Evolutionary conservation across 495 filamentous ascomycete genomes (phyloP).

Genomic region (Lepraria neglecta): DNA sequence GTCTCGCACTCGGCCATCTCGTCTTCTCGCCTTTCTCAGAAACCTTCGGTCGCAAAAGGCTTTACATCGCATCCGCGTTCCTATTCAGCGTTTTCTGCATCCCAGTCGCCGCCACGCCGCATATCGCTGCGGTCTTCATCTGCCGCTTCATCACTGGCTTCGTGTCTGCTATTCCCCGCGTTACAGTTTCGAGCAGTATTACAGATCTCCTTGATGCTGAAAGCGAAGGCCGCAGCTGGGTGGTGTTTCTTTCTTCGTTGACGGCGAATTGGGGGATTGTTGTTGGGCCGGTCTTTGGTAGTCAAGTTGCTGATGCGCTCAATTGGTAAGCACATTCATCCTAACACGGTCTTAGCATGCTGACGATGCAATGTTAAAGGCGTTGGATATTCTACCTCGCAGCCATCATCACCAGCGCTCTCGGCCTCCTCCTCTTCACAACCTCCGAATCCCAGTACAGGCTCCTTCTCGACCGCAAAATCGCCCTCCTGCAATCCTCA

Average conservation of each 20-base stretch:
- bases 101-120: slow-evolving; percentile 25
- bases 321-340: neutral
- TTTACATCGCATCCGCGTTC: slow-evolving; percentile 31
- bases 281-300: slow-evolving; percentile 31
- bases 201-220: slow-evolving; percentile 32
- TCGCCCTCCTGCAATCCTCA: neutral
- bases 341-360: neutral
- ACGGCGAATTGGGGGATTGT: slow-evolving; percentile 29
- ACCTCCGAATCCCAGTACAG: neutral
- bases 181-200: slow-evolving; percentile 31
- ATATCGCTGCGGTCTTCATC: slow-evolving; percentile 24
- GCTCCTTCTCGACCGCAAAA: neutral
- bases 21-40: slow-evolving; percentile 35
- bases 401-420: slow-evolving; percentile 12
- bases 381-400: slow-evolving; percentile 26
- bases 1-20: slow-evolving; percentile 33
- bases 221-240: slow-evolving; percentile 28
- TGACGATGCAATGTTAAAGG: slow-evolving; percentile 10
- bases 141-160: slow-evolving; percentile 32
- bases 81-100: slow-evolving; percentile 30
- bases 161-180: slow-evolving; percentile 31
- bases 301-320: slow-evolving; percentile 23
- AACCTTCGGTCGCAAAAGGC: slow-evolving; percentile 29
- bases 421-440: neutral
- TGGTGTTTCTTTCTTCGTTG: slow-evolving; percentile 32